Evolutionary conservation across 805 yeast genomes (phyloP).

Genomic region (Kodamaea restingae): DNA sequence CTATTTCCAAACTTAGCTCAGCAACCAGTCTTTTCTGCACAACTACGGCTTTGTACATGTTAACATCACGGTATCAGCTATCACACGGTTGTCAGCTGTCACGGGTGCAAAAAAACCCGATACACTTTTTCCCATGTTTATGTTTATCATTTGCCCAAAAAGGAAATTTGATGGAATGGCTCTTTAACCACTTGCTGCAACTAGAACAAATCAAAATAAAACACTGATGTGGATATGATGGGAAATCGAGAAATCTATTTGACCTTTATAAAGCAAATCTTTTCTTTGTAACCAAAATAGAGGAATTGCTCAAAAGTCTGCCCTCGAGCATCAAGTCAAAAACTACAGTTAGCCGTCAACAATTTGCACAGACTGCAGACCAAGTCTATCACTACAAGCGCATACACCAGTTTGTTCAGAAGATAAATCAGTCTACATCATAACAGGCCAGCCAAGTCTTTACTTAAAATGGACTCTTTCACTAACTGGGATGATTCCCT

Average conservation of each 20-base stretch:
- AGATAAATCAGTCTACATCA: too few species aligned
- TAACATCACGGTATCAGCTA: too few species aligned
- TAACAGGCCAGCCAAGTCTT: too few species aligned
- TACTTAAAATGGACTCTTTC: conserved; percentile 23
- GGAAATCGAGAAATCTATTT: conserved; percentile 4
- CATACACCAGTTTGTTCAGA: too few species aligned
- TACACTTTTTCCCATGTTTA: background rate
- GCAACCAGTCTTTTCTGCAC: too few species aligned
- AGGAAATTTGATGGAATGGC: conserved; percentile 13
- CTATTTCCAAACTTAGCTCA: too few species aligned
- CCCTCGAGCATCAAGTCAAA: background rate
- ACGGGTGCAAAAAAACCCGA: background rate
- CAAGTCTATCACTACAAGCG: too few species aligned
- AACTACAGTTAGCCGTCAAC: background rate
- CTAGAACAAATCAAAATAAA: conserved; percentile 23
- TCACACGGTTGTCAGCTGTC: background rate
- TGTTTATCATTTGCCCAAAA: conserved; percentile 23
- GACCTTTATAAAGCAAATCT: conserved; percentile 7
- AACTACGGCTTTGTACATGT: too few species aligned
- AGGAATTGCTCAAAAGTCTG: background rate
- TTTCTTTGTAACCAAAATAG: conserved; percentile 3
- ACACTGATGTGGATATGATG: conserved; percentile 8
- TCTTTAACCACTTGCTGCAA: conserved; percentile 2
- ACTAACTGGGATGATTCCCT: conserved; percentile 28
- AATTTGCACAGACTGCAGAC: too few species aligned